phyloP scores from a whole-genome alignment of 306 rosid species.

The Prunus salicina region DNA sequence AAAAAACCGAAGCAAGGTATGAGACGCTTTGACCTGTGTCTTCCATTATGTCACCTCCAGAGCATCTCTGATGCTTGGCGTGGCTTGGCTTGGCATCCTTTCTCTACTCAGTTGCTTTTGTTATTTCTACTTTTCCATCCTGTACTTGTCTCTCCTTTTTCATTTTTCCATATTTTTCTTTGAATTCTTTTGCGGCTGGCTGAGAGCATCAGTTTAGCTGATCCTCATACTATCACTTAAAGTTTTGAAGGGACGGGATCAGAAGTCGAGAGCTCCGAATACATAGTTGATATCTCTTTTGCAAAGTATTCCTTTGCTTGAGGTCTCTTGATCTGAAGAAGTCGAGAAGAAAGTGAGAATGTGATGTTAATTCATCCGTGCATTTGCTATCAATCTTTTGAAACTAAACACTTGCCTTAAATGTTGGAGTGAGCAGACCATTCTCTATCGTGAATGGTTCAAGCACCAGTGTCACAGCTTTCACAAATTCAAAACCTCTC shows the following conservation, averaged over 20 bases:
- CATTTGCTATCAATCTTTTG: background rate
- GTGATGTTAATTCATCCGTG: background rate
- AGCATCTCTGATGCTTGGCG: background rate
- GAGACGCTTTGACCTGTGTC: background rate
- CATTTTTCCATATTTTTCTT: background rate
- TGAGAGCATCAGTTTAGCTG: background rate
- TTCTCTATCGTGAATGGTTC: constrained; percentile 90
- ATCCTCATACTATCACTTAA: constrained; percentile 9
- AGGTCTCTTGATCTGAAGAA: constrained; percentile 79
- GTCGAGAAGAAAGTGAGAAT: constrained; percentile 7
- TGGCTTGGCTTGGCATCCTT: background rate
- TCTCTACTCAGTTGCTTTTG: background rate
- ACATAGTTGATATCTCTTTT: constrained; percentile 69
- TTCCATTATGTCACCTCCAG: background rate
- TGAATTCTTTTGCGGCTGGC: background rate
- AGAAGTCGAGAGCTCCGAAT: constrained; percentile 57
- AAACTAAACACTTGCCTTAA: constrained; percentile 62
- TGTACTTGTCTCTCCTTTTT: background rate
- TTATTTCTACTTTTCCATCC: background rate
- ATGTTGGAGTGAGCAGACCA: constrained; percentile 88
- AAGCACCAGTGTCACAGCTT: constrained; percentile 63
- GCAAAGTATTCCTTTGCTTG: constrained; percentile 82
- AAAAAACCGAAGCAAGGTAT: background rate
- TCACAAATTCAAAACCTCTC: constrained; percentile 92
- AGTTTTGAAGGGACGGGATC: constrained; percentile 46